Evolutionary conservation across 2,329 filamentous ascomycete species (phyloP).

Genomic region (Alternaria sp.): DNA sequence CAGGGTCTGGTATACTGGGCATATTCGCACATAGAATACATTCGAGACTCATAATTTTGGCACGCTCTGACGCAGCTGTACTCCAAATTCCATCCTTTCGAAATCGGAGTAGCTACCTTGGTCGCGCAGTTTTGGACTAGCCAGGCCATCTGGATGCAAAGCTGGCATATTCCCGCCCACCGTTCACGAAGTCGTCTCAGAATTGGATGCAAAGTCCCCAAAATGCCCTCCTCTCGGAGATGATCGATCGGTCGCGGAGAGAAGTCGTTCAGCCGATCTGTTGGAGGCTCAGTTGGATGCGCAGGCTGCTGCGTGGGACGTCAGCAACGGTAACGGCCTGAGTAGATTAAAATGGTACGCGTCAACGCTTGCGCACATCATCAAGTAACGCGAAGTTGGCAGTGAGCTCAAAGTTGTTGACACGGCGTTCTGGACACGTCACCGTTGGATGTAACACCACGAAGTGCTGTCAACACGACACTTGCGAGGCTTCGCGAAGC

Average conservation of each 20-base stretch:
- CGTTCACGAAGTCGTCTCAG: not conserved
- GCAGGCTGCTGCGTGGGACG: not conserved
- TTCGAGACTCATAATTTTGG: not conserved
- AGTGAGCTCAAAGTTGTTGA: not conserved
- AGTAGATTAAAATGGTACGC: not conserved
- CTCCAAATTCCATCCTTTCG: not conserved
- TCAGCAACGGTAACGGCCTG: not conserved
- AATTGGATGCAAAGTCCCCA: not conserved
- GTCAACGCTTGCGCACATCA: not conserved
- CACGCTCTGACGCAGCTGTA: not conserved
- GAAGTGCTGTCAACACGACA: not conserved
- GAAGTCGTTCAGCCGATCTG: not conserved
- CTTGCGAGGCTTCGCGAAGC: not conserved
- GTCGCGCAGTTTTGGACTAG: not conserved
- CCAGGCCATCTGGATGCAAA: not conserved
- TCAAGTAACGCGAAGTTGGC: not conserved
- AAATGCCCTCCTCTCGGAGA: not conserved
- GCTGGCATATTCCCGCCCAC: not conserved
- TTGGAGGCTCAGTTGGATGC: not conserved
- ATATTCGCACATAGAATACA: not conserved
- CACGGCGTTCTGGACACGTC: not conserved
- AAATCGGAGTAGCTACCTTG: not conserved
- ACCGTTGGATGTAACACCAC: not conserved
- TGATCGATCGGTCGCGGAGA: not conserved
- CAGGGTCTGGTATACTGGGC: not conserved